Evolutionary conservation across 495 filamentous ascomycete genomes (phyloP).

Genomic region (Talaromyces borbonicus): DNA sequence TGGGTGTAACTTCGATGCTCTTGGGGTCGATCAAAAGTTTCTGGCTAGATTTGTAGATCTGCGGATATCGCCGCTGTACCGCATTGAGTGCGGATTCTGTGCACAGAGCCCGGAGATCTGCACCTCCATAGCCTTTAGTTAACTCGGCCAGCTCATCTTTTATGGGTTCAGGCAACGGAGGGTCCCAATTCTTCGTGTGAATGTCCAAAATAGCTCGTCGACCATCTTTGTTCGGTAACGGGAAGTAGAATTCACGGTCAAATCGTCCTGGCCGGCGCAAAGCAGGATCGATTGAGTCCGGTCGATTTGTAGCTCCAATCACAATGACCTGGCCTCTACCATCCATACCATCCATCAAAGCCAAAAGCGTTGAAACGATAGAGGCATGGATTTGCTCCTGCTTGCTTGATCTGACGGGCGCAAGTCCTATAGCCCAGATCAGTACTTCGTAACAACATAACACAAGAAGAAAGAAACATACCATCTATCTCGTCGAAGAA

Average conservation of each 20-base stretch:
- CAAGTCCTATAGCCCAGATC: conserved; percentile 44
- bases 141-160: conserved; percentile 75
- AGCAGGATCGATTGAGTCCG: conserved; percentile 95
- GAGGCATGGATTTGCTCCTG: conserved; percentile 98
- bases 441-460: conserved; percentile 10
- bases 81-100: conserved; percentile 98
- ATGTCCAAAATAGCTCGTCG: conserved; percentile 85
- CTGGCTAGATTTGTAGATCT: conserved; percentile 85
- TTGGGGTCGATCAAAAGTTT: conserved; percentile 83
- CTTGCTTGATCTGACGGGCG: conserved; percentile 91
- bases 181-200: conserved; percentile 89
- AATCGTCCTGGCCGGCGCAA: conserved; percentile 95
- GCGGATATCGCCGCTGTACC: conserved; percentile 88
- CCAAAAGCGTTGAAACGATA: conserved; percentile 89
- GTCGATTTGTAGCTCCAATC: conserved; percentile 94
- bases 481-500: conserved; percentile 99
- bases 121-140: conserved; percentile 94
- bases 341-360: conserved; percentile 99
- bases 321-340: conserved; percentile 96
- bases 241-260: conserved; percentile 96
- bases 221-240: conserved; percentile 69
- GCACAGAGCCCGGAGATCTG: conserved; percentile 85
- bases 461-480: conserved; percentile 16
- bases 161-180: conserved; percentile 59
- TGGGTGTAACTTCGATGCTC: conserved; percentile 72